Evolutionary conservation across 768 basidiomycete genomes (phyloP).

Genomic region (Suillus variegatus): DNA sequence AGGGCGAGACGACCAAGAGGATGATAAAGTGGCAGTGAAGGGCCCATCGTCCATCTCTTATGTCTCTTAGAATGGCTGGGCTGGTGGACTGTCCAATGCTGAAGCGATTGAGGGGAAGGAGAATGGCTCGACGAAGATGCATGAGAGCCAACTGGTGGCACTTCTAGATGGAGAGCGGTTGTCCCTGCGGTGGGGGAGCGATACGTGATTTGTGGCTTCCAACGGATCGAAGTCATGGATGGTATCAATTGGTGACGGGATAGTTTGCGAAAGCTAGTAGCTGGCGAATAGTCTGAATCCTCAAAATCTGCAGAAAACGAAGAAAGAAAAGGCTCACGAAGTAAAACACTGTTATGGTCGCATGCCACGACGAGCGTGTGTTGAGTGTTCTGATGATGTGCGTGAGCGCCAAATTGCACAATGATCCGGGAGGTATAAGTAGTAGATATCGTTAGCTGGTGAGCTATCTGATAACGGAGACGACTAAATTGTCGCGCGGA

Average conservation of each 20-base stretch:
- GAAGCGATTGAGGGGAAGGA: conserved; percentile 14
- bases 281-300: not conserved
- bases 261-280: too few species aligned
- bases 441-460: not conserved
- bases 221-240: conserved; percentile 36
- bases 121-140: conserved; percentile 20
- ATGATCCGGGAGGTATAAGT: not conserved
- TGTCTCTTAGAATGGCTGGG: conserved; percentile 15
- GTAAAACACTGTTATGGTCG: not conserved
- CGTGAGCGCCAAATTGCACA: not conserved
- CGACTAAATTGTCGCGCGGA: not conserved
- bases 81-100: conserved; percentile 11
- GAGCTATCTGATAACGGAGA: not conserved
- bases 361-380: conserved; percentile 1
- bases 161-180: conserved; percentile 24
- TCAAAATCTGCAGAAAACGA: not conserved
- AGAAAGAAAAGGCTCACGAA: not conserved
- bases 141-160: conserved; percentile 14
- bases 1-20: conserved; percentile 63
- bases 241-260: not conserved
- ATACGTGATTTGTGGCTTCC: conserved; percentile 61
- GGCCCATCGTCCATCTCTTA: conserved; percentile 28
- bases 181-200: conserved; percentile 51
- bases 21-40: conserved; percentile 66
- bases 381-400: not conserved